Conservation (phyloP, 768 basidiomycete genomes). For the Lactifluus subvellereus region DNA sequence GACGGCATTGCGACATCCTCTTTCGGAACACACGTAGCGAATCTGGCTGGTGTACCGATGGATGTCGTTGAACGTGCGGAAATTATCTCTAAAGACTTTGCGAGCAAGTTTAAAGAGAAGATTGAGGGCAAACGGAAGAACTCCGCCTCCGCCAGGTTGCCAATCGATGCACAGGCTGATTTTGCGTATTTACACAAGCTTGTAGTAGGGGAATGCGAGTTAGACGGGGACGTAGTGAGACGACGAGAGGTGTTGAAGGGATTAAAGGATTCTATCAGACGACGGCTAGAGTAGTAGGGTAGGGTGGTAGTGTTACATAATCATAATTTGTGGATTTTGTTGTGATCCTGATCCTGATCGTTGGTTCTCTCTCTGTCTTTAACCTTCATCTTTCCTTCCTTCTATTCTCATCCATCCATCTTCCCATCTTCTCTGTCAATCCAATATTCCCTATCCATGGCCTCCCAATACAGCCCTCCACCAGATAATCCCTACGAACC, state of each 20-base stretch:
- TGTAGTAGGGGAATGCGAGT: constrained; percentile 45
- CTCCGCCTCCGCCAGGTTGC: constrained; percentile 51
- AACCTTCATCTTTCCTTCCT: not conserved
- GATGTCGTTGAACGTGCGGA: constrained; percentile 87
- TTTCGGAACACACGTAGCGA: constrained; percentile 93
- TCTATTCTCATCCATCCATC: not conserved
- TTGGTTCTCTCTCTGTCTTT: not conserved
- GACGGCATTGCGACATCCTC: constrained; percentile 82
- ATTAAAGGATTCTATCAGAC: constrained; percentile 43
- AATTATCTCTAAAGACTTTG: constrained; percentile 78
- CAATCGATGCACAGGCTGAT: constrained; percentile 83
- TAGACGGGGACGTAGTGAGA: constrained; percentile 51
- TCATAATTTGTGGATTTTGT: constrained; percentile 12
- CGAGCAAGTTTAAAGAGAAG: constrained; percentile 78
- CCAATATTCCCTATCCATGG: constrained; percentile 4
- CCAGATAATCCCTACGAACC: constrained; percentile 18
- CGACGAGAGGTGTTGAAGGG: constrained; percentile 47
- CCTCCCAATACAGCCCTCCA: constrained; percentile 21
- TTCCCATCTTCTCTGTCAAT: not conserved
- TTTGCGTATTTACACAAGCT: constrained; percentile 73
- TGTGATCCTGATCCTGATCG: not conserved
- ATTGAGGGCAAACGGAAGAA: constrained; percentile 58
- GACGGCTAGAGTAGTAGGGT: not conserved
- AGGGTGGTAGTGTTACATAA: constrained; percentile 20
- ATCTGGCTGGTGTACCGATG: constrained; percentile 84